These are phyloP conservation scores for Adiantum capillusveneris DNA, from an alignment of 75 land plant genomes.

Conservation along the genomic window DNA sequence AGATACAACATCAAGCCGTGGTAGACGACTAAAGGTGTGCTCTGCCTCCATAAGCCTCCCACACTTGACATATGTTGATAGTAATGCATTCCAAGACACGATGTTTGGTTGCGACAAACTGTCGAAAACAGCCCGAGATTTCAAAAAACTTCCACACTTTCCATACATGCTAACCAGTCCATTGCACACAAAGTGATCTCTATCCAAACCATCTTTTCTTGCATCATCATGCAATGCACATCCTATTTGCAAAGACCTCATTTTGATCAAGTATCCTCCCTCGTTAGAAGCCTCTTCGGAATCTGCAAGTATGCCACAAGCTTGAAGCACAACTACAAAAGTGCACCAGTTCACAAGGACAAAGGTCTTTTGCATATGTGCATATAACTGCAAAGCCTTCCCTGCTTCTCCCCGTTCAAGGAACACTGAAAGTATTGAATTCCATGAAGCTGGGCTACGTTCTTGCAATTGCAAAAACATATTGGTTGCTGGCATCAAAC, in stretches of 20 bases:
- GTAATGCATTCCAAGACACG: slow-evolving; percentile 6
- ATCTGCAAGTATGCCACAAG: slow-evolving; percentile 4
- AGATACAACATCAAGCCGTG: slow-evolving; percentile 2
- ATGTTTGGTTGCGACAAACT: background rate
- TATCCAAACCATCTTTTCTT: no score
- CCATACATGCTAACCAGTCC: background rate
- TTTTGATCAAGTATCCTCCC: no score
- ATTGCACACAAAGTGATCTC: background rate
- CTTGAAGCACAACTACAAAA: background rate
- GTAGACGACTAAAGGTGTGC: background rate
- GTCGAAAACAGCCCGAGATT: no score
- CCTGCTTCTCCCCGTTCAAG: background rate
- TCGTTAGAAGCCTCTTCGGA: background rate
- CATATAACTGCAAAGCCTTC: background rate
- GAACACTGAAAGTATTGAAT: background rate
- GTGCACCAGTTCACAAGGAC: background rate
- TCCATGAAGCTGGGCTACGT: background rate
- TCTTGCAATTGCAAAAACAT: background rate
- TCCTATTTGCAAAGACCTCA: no score
- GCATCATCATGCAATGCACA: no score
- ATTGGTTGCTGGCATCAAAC: background rate
- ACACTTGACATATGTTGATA: slow-evolving; percentile 1
- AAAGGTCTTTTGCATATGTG: background rate
- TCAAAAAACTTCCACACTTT: background rate
- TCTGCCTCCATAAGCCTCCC: slow-evolving; percentile 3